Evolutionary conservation across 2,329 filamentous ascomycete genomes (phyloP), one percentile per base, ranked within the genome.

Genomic region (Fusarium sp.): DNA sequence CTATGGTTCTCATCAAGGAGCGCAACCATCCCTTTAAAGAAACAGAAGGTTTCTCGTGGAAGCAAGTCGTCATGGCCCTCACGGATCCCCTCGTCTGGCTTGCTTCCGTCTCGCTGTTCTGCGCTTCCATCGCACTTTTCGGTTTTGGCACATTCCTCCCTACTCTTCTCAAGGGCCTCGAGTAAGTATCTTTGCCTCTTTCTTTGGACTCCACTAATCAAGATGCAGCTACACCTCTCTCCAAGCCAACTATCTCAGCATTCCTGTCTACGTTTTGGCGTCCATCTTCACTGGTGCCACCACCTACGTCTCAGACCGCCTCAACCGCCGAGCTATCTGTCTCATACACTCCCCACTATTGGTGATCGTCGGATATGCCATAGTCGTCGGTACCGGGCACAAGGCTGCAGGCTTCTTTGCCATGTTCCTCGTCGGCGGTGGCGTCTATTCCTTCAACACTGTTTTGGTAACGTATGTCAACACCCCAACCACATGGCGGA

Each of bases 81-180:
- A 69, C 65, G 0, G 78, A 79, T 18, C 78, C 62, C 28, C 78
- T 67, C 6, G 85, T 79, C 80, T 82, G 77, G 63, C 77, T 79
- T 38, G 78, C 78, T 1, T 81, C 77, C 1, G 28, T 67, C n/a
- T 49, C 63, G 0, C 16, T 67, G 1, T 67, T 67, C 19, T 67
- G 64, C 11, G 56, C 64, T 7, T 67, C 64, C 0, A 78, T 83
- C 38, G 77, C 80, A 11, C 72, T 83, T 5, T 81, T 81, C 16
- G 78, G 81, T 2, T 83, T 80, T n/a, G 79, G 78, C 2, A 79
- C 81, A 3, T 83, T 83, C 54, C 65, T 84, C 7, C 82, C 82
- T 0, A 78, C 79, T 2, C 81, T 84, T 21, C 74, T 84, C 33
- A 71, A 73, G 33, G 80, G 80, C 5, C 71, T 84, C 11, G 79